Evolutionary conservation across 176 grass and related monocot species (phyloP), one percentile per base, ranked within the genome.

Genomic region (Otatea glauca): DNA sequence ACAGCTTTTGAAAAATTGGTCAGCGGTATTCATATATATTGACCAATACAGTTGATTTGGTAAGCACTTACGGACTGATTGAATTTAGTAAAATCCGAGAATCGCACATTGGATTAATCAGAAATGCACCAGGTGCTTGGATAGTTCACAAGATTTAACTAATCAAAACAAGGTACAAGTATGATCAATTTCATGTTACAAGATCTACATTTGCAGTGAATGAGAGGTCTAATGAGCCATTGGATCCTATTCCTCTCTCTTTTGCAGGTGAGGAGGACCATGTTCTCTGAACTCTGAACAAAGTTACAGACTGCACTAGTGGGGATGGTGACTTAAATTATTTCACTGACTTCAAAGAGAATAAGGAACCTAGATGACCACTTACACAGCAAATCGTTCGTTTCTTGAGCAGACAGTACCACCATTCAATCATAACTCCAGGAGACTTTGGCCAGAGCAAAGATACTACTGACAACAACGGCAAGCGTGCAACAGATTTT

Each of bases 351-450:
- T 78, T 27, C 55, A 72, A 71, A 86, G 83, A 72, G 65, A 78
- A 72, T 64, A 77, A 73, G 78, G 20, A 86, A 66, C 72, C 72
- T 21, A 76, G 77, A 85, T 76, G 62, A 39, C 13, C 70, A 72
- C 42, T 55, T 75, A 69, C 54, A 65, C 78, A 81, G 48, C 58
- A 79, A 74, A 83, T 48, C 62, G 70, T 44, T 59, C 18, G 16
- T 48, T 88, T 84, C 43, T 39, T 49, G 32, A 63, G 43, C 51
- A 69, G 74, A 83, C 45, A 79, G 84, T 83, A 83, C 79, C 41
- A 42, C 65, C 59, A 90, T 59, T 77, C 74, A 86, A 90, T 87
- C 84, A 90, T 86, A 79, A 68, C 67, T n/a, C 74, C 66, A 74
- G 73, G 58, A 66, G 74, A 83, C 73, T 48, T 72, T 78, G 78